Conservation (phyloP, 1,284 basidiomycete genomes). For the Naganishia cerealis region DNA sequence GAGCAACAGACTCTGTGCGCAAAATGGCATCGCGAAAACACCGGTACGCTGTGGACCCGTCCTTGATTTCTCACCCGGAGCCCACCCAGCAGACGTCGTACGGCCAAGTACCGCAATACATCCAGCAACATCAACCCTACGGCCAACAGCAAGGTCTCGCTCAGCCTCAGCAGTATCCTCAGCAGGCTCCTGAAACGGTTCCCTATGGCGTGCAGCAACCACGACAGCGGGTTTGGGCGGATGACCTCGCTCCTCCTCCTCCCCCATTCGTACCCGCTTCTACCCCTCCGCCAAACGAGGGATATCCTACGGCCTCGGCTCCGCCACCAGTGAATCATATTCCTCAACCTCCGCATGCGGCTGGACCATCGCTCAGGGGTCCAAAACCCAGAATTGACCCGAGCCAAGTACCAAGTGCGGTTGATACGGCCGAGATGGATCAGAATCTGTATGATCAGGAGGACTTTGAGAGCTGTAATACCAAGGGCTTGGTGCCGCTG, state of each 20-base stretch:
- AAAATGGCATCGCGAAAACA: slow-evolving; percentile 27
- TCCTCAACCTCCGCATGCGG: slow-evolving; percentile 76
- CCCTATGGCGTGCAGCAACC: slow-evolving; percentile 25
- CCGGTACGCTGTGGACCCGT: slow-evolving; percentile 53
- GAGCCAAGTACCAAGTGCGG: slow-evolving; percentile 85
- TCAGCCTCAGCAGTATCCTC: slow-evolving; percentile 37
- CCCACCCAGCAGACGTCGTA: slow-evolving; percentile 12
- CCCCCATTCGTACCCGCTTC: slow-evolving; percentile 26
- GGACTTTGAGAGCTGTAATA: slow-evolving; percentile 70
- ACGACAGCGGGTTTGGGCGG: slow-evolving; percentile 29
- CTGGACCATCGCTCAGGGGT: slow-evolving; percentile 68
- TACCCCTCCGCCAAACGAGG: slow-evolving; percentile 30
- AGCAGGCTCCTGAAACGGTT: slow-evolving; percentile 38
- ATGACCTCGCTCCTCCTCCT: slow-evolving; percentile 34
- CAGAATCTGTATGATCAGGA: slow-evolving; percentile 78
- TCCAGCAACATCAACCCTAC: slow-evolving; percentile 20
- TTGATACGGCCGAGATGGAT: slow-evolving; percentile 79
- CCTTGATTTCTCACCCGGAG: slow-evolving; percentile 37
- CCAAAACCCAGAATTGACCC: slow-evolving; percentile 79
- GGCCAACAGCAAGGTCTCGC: slow-evolving; percentile 14
- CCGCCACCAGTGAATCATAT: slow-evolving; percentile 55
- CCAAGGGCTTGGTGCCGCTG: slow-evolving; percentile 74
- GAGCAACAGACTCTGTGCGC: no score
- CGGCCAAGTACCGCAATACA: slow-evolving; percentile 10
- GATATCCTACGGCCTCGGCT: slow-evolving; percentile 32